Conservation (phyloP, 352 stramenopile species). For the Phytophthora brassicae region DNA sequence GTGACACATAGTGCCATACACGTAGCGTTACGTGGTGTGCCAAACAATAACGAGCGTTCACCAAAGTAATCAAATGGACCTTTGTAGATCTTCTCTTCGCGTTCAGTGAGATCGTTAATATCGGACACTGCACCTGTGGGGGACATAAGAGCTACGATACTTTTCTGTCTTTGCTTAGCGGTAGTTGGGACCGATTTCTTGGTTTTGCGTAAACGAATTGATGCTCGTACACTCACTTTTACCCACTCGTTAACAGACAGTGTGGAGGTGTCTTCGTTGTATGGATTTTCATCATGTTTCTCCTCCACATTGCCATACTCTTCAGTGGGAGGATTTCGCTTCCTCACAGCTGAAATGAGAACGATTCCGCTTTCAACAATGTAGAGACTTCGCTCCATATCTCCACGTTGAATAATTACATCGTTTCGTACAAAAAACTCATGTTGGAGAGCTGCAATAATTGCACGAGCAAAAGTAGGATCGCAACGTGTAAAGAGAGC, state of each 20-base stretch:
- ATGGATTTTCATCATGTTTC: conserved; percentile 7
- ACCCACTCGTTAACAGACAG: conserved; percentile 44
- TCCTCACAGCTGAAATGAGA: conserved; percentile 53
- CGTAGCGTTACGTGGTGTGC: conserved; percentile 65
- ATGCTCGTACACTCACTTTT: conserved; percentile 16
- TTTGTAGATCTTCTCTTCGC: conserved; percentile 71
- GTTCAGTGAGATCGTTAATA: conserved; percentile 37
- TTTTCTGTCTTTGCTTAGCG: conserved; percentile 17
- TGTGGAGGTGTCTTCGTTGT: conserved; percentile 3
- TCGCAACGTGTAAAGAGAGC: conserved; percentile 61
- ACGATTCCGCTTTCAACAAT: conserved; percentile 73
- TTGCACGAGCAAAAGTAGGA: conserved; percentile 53
- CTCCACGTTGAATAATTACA: conserved; percentile 68
- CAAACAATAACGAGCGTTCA: conserved; percentile 72
- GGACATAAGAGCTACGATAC: conserved; percentile 27
- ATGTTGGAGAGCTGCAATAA: conserved; percentile 65
- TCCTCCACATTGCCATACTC: conserved; percentile 1
- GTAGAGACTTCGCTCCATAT: conserved; percentile 62
- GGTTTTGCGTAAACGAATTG: conserved; percentile 9
- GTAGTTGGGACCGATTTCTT: conserved; percentile 9
- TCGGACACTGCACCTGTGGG: conserved; percentile 20
- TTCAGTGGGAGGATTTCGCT: neutral
- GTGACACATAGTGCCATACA: conserved; percentile 72
- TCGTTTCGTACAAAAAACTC: conserved; percentile 79
- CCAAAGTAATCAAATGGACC: conserved; percentile 78